Evolutionary conservation across 345 rosid genomes (phyloP).

Genomic region (Syzygium grande): DNA sequence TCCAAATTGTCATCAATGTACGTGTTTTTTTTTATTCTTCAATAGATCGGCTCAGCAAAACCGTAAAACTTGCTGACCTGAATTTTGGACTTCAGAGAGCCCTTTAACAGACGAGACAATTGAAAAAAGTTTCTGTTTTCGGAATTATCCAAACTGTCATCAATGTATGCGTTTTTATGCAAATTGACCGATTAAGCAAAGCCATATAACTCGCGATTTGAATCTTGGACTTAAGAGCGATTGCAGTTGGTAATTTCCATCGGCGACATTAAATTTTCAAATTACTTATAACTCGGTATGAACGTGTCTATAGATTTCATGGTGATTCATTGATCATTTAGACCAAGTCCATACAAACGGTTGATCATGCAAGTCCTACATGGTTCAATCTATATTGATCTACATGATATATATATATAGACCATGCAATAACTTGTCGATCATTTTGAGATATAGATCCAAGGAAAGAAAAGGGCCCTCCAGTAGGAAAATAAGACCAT

Average conservation of each 20-base stretch:
- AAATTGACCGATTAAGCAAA: not conserved
- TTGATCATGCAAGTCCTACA: not conserved
- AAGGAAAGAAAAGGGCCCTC: not conserved
- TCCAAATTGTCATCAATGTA: not conserved
- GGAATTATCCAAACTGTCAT: not conserved
- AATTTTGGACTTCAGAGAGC: not conserved
- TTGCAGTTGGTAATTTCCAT: not conserved
- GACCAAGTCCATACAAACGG: not conserved
- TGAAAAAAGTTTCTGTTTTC: not conserved
- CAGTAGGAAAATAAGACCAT: not conserved
- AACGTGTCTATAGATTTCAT: not conserved
- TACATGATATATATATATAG: not conserved
- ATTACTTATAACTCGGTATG: not conserved
- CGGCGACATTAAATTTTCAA: not conserved
- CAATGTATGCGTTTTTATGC: not conserved
- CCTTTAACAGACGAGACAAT: not conserved
- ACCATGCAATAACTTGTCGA: not conserved
- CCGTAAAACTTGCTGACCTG: not conserved
- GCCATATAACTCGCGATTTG: not conserved
- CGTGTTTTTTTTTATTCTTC: not conserved
- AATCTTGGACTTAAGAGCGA: not conserved
- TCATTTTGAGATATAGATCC: not conserved
- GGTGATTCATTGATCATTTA: not conserved
- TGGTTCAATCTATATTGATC: not conserved
- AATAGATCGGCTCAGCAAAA: not conserved